A percentile compares a stretch with the other conserved stretches of the same genome.
Conservation (phyloP, 441 rosid species). For the Populus hybrid region DNA sequence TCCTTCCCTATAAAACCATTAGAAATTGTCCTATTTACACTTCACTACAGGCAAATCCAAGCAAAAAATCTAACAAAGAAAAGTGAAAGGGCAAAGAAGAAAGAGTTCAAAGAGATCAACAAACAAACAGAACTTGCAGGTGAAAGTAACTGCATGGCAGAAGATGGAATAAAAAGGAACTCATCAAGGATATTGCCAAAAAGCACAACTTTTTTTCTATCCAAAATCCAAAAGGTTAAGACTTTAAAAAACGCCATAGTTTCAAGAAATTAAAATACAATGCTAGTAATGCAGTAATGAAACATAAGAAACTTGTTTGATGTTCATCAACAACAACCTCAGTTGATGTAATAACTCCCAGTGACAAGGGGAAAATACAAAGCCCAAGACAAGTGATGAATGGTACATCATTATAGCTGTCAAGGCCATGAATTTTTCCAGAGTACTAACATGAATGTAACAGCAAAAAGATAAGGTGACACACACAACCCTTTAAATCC, state of each 20-base stretch:
- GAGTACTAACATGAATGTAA: conserved; percentile 25
- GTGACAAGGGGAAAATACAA: conserved; percentile 32
- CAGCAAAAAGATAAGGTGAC: conserved; percentile 24
- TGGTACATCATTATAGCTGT: conserved; percentile 39
- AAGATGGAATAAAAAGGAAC: conserved; percentile 14
- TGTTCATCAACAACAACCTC: conserved; percentile 27
- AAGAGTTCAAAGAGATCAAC: conserved; percentile 17
- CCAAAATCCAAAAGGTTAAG: conserved; percentile 13
- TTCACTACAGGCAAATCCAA: conserved; percentile 7
- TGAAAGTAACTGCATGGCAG: conserved; percentile 19
- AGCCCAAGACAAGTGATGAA: conserved; percentile 31
- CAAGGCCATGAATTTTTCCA: conserved; percentile 38
- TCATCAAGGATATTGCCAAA: conserved; percentile 9
- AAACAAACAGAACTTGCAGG: conserved; percentile 20
- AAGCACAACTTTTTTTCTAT: conserved; percentile 1
- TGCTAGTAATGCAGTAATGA: not conserved
- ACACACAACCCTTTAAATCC: conserved; percentile 19
- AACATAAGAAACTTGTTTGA: conserved; percentile 10
- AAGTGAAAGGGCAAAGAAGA: not conserved
- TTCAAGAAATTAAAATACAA: conserved; percentile 4
- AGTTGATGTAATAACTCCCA: conserved; percentile 40
- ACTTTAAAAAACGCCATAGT: conserved; percentile 18
- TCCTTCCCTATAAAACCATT: conserved; percentile 32
- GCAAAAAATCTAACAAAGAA: not conserved
- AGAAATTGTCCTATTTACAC: conserved; percentile 28